Evolutionary conservation across 148 eudicot genomes (phyloP), one percentile per base, ranked within the genome.

Genomic region (Agrostemma githago): DNA sequence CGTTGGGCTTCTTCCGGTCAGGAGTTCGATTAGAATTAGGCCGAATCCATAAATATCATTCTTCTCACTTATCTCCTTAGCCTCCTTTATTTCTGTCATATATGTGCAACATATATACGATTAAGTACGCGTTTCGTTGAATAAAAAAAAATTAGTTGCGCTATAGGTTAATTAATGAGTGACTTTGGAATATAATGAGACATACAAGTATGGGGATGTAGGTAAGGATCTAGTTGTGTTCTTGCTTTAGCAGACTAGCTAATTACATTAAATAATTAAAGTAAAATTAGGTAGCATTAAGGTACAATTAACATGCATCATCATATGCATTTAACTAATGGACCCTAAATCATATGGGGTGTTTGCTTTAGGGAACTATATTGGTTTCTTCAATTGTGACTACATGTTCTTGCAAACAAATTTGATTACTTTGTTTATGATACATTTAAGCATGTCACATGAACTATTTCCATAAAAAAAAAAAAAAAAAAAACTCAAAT

Each of bases 31-130:
- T 20, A 93, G 82, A 53, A 90, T 75, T 74, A 93, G 86, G 43
- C 98, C 98, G 19, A 87, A 85, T 74, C 84, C 86, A 61, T 89
- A 93, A 8, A 90, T 83, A 10, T 93, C 96, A 68, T 83, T 89
- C 84, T 83, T 89, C 76, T 92, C 88, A 0, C 89, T 85, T 10
- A 75, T 74, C 62, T 70, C 86, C 79, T 87, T 84, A 12, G 84
- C 82, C 73, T 83, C 89, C 79, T 71, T 82, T 21, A 81, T 80
- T 76, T 86, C 96, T 90, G 93, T 72, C 63, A 68, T 15, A 77
- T 61, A 44, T n/a, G n/a, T n/a, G n/a, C n/a, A n/a, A n/a, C 58
- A 58, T 17, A 59, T 5, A 79, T 20, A 7, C 70, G 71, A 64
- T 42, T 58, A 44, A 7, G 9, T 26, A 26, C 34, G 34, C 1